Percentiles rank a stretch among this genome's conserved stretches.
Evolutionary conservation across 768 basidiomycete species (phyloP).

Genomic region (Galerina marginata): DNA sequence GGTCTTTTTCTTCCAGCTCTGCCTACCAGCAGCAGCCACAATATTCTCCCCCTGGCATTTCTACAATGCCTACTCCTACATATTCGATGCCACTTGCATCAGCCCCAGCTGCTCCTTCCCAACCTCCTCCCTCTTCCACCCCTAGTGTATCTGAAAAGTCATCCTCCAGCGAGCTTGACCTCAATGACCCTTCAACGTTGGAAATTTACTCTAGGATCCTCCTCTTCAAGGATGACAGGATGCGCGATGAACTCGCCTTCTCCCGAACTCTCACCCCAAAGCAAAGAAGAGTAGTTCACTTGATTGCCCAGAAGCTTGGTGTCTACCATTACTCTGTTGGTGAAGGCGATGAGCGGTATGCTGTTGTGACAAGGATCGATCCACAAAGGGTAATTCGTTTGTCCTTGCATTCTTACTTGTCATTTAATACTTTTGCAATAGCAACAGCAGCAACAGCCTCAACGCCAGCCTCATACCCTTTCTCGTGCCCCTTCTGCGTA

Average conservation of each 20-base stretch:
- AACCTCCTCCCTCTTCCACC: conserved; percentile 60
- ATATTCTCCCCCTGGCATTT: conserved; percentile 70
- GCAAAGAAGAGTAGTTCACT: conserved; percentile 91
- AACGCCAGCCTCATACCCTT: conserved; percentile 66
- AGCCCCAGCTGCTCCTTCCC: conserved; percentile 56
- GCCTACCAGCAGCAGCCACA: conserved; percentile 63
- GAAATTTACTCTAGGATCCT: conserved; percentile 97
- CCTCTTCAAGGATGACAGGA: conserved; percentile 96
- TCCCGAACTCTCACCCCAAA: conserved; percentile 84
- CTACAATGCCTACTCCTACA: conserved; percentile 49
- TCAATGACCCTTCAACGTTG: conserved; percentile 94
- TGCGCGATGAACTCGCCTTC: conserved; percentile 97
- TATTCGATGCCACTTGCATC: conserved; percentile 51
- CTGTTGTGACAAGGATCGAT: conserved; percentile 91
- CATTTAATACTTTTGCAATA: conserved; percentile 24
- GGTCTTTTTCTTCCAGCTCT: conserved; percentile 71
- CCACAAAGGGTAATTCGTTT: conserved; percentile 68
- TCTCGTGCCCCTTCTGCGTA: conserved; percentile 85
- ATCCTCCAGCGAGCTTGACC: conserved; percentile 78
- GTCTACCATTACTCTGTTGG: conserved; percentile 95
- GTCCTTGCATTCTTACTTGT: conserved; percentile 23
- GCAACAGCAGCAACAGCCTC: conserved; percentile 51
- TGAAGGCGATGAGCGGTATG: conserved; percentile 91
- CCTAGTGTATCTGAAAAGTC: conserved; percentile 71
- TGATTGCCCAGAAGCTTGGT: conserved; percentile 95